These are phyloP conservation scores for Phyllosticta paracitricarpa DNA, from an alignment of 2,329 filamentous ascomycete species.

Conservation along the genomic window DNA sequence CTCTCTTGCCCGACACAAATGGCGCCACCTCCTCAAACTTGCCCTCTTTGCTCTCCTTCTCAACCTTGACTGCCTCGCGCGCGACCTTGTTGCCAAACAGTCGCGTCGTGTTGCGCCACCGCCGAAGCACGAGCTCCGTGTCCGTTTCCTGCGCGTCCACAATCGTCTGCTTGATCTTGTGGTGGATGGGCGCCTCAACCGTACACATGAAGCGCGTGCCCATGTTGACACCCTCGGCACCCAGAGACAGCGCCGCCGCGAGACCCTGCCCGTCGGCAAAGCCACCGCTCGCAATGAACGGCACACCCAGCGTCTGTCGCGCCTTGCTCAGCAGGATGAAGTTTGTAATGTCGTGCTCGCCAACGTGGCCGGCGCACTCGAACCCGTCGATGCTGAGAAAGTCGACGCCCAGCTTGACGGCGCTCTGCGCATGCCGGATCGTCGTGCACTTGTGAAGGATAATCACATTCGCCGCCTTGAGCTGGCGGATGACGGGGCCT, in stretches of 20 bases:
- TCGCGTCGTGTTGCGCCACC: slow-evolving; percentile 88
- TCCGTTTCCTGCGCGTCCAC: slow-evolving; percentile 82
- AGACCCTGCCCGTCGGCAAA: slow-evolving; percentile 92
- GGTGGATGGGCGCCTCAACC: slow-evolving; percentile 81
- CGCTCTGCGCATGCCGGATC: slow-evolving; percentile 83
- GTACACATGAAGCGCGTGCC: slow-evolving; percentile 97
- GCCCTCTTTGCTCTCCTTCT: slow-evolving; percentile 70
- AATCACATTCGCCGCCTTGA: slow-evolving; percentile 69
- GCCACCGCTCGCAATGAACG: slow-evolving; percentile 91
- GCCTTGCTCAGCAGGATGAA: slow-evolving; percentile 80
- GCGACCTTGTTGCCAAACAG: slow-evolving; percentile 88
- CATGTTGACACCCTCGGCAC: slow-evolving; percentile 96
- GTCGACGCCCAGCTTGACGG: slow-evolving; percentile 89
- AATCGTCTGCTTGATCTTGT: slow-evolving; percentile 89
- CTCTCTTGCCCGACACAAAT: slow-evolving; percentile 81
- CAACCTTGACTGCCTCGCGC: slow-evolving; percentile 68
- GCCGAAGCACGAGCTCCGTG: slow-evolving; percentile 74
- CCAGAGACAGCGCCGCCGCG: slow-evolving; percentile 79
- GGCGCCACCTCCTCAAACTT: slow-evolving; percentile 85
- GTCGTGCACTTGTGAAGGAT: slow-evolving; percentile 97
- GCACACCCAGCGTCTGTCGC: slow-evolving; percentile 70
- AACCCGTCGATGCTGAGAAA: slow-evolving; percentile 97
- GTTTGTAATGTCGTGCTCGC: slow-evolving; percentile 80
- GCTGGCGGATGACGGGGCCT: slow-evolving; percentile 77
- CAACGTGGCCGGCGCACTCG: slow-evolving; percentile 87